A percentile compares a stretch with the other conserved stretches of the same genome.
phyloP scores from a whole-genome alignment of 2,329 filamentous ascomycete genomes.

The Cordyceps cateniannulata region DNA sequence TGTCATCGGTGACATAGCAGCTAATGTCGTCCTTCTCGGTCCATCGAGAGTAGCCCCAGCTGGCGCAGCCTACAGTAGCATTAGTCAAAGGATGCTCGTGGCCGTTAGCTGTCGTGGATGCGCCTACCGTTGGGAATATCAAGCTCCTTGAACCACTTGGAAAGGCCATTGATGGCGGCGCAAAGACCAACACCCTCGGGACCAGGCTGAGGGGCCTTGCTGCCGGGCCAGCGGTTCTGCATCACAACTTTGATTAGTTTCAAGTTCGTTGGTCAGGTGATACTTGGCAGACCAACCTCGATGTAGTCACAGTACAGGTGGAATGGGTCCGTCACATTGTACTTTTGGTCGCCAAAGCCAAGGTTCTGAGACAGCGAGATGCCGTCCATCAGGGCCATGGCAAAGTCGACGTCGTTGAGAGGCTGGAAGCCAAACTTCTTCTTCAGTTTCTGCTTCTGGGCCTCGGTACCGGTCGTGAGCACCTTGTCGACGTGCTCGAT shows the following conservation, averaged over 20 bases:
- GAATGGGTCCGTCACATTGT: slow-evolving; percentile 21
- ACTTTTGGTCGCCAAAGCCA: slow-evolving; percentile 26
- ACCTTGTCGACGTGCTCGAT: slow-evolving; percentile 42
- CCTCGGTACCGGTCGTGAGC: slow-evolving; percentile 29
- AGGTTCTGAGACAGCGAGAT: slow-evolving; percentile 31
- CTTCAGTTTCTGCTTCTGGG: slow-evolving; percentile 32
- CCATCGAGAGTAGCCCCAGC: slow-evolving; percentile 41
- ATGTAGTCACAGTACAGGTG: slow-evolving; percentile 31
- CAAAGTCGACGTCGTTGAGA: slow-evolving; percentile 39
- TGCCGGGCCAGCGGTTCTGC: slow-evolving; percentile 6
- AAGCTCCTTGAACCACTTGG: slow-evolving; percentile 42
- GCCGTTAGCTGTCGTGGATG: background rate
- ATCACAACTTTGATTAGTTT: background rate
- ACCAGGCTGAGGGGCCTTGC: slow-evolving; percentile 14
- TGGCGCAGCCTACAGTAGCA: slow-evolving; percentile 32
- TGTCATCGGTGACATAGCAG: slow-evolving; percentile 50
- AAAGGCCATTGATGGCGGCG: slow-evolving; percentile 48
- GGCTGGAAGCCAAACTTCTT: slow-evolving; percentile 27
- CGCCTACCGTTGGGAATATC: slow-evolving; percentile 42
- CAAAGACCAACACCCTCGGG: slow-evolving; percentile 43
- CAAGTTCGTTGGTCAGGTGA: no score
- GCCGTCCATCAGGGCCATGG: slow-evolving; percentile 25
- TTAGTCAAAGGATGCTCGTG: background rate
- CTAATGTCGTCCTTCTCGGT: slow-evolving; percentile 31
- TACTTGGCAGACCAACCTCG: slow-evolving; percentile 16